Evolutionary conservation across 2,329 filamentous ascomycete genomes (phyloP), one percentile per base, ranked within the genome.

Genomic region (Aspergillus felis): DNA sequence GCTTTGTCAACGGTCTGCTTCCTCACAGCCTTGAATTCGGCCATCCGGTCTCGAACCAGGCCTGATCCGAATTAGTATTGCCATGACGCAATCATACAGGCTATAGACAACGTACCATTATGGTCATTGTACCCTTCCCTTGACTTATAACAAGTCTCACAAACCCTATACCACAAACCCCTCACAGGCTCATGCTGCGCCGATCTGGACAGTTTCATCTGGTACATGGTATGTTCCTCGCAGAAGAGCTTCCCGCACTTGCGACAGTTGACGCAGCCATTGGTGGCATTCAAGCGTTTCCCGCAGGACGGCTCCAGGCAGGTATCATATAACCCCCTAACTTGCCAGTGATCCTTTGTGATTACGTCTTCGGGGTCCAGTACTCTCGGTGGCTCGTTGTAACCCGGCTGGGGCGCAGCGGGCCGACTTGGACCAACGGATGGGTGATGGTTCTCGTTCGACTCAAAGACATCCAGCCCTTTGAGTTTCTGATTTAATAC

Each of bases 101-200:
- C 2, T 1, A 41, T 17, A 14, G n/a, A 22, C 48, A 14, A 20
- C 4, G 32, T 66, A 79, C 79, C 90, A 55, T 83, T 84, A 66
- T 93, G 89, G 68, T 99, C 92, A 70, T 95, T 96, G 75, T 99
- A 99, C 3, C 94, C 94, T 27, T 92, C 91, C 67, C 94, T 85
- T 53, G 92, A 96, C 78, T 97, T 97, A 78, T 94, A 99, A 76
- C 94, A 99, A n/a, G 94, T 97, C 78, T 99, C 94, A 71, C 94
- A 99, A 1, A 97, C 93, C 53, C 94, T 81, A 66, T 91, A 96
- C 94, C 94, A 99, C 65, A 91, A 84, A 7, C 94, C 94, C 60
- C 93, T 82, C 1, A 94, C 85, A 0, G 94, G 93, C 62, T 99
- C 94, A 74, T 97, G 91, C 57, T 87, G 84, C 3, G 94, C 94